Conservation (phyloP, 1,284 basidiomycete genomes). For the Marasmius tenuissimus region DNA sequence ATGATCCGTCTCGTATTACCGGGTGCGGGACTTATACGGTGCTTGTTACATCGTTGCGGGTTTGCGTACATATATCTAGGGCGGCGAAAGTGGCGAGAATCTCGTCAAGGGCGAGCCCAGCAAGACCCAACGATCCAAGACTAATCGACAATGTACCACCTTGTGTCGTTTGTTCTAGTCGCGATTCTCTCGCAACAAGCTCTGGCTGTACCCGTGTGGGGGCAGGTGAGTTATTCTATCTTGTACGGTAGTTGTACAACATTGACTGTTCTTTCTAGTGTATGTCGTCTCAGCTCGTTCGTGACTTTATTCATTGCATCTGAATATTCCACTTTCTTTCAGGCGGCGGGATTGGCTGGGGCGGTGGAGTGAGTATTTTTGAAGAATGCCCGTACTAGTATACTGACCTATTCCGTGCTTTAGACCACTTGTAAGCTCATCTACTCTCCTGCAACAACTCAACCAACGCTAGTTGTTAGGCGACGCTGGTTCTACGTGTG, state of each 20-base stretch:
- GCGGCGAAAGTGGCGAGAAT: not conserved
- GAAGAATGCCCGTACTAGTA: not conserved
- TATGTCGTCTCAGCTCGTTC: constrained; percentile 13
- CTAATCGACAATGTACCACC: not conserved
- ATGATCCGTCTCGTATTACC: too few species aligned
- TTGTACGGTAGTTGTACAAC: not conserved
- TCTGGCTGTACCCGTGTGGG: constrained; percentile 23
- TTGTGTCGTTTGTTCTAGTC: constrained; percentile 11
- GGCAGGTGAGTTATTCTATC: constrained; percentile 12
- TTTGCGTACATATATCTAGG: not conserved
- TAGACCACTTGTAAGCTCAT: constrained; percentile 25
- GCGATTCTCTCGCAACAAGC: constrained; percentile 17
- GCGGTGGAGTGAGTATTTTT: constrained; percentile 23
- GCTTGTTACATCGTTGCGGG: not conserved
- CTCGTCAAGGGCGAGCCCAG: not conserved
- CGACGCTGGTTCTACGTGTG: constrained; percentile 25
- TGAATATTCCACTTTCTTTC: not conserved
- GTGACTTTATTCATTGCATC: not conserved
- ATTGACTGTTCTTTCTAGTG: not conserved
- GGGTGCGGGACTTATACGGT: too few species aligned
- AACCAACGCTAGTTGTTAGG: constrained; percentile 15
- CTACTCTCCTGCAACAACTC: constrained; percentile 8
- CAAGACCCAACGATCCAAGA: not conserved
- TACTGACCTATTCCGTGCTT: not conserved
- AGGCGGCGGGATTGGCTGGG: constrained; percentile 31